Percentiles rank a stretch among this genome's conserved stretches.
Conservation (phyloP, 768 basidiomycete species). For the Leccinum ochraceum region DNA sequence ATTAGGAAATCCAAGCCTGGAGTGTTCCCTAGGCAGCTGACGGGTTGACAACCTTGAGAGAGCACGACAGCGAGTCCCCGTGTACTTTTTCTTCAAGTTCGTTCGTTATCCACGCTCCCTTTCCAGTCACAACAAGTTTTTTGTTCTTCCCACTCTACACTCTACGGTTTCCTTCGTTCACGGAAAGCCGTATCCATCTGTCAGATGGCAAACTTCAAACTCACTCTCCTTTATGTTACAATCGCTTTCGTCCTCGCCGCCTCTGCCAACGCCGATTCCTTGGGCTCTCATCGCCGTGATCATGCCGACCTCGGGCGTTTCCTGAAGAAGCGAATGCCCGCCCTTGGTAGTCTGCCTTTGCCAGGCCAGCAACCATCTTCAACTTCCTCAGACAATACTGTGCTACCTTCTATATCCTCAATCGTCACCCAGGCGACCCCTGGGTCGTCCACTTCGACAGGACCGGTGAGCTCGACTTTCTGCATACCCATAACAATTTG, state of each 20-base stretch:
- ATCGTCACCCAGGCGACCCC: conserved; percentile 16
- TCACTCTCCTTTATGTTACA: conserved; percentile 65
- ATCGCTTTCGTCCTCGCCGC: conserved; percentile 51
- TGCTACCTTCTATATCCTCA: background rate
- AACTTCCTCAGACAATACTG: conserved; percentile 6
- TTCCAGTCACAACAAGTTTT: background rate
- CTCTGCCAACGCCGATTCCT: conserved; percentile 47
- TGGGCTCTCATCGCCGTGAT: conserved; percentile 48
- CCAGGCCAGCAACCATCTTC: conserved; percentile 17
- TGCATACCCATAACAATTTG: background rate
- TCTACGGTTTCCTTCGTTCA: background rate
- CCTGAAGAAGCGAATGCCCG: conserved; percentile 61
- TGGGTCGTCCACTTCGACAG: conserved; percentile 13
- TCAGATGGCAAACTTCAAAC: conserved; percentile 52
- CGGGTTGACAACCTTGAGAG: conserved; percentile 18
- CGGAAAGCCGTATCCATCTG: conserved; percentile 15
- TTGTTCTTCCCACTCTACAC: background rate
- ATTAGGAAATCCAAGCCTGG: conserved; percentile 14
- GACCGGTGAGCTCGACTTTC: conserved; percentile 22
- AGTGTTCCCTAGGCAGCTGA: conserved; percentile 18
- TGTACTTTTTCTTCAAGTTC: conserved; percentile 16
- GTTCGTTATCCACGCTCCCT: conserved; percentile 19
- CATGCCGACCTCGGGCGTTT: conserved; percentile 63
- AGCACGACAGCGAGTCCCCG: background rate
- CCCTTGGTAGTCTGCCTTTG: background rate